Evolutionary conservation across 164 flowering plant genomes (phyloP).

Genomic region (Macadamia integrifolia): DNA sequence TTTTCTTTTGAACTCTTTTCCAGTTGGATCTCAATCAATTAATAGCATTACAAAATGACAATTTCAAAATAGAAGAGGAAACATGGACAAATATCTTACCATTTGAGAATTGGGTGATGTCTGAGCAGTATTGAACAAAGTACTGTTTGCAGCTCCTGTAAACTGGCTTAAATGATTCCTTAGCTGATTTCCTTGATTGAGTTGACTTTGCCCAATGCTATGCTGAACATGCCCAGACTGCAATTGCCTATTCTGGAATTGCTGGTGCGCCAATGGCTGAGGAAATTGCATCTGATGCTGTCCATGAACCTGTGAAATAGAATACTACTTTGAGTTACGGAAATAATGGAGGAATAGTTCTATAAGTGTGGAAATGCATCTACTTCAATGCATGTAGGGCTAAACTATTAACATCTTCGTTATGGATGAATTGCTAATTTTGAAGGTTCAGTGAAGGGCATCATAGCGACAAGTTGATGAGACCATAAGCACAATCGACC

Average conservation of each 20-base stretch:
- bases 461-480: too few relatives aligned
- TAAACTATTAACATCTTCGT: too few relatives aligned
- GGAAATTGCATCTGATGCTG: constrained; percentile 86
- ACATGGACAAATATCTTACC: constrained; percentile 38
- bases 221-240: constrained; percentile 69
- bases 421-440: too few relatives aligned
- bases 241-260: constrained; percentile 75
- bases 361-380: neutral
- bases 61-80: neutral
- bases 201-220: constrained; percentile 71
- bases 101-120: constrained; percentile 66
- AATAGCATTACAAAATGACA: neutral
- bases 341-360: neutral
- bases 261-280: constrained; percentile 77
- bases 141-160: constrained; percentile 63
- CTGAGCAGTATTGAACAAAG: constrained; percentile 83
- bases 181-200: constrained; percentile 76
- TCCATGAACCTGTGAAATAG: constrained; percentile 44
- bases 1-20: too few relatives aligned
- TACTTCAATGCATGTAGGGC: too few relatives aligned
- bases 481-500: too few relatives aligned
- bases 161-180: constrained; percentile 77
- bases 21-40: neutral
- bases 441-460: too few relatives aligned
- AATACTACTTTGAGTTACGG: constrained; percentile 2